phyloP scores from a whole-genome alignment of 1,284 basidiomycete genomes.

The Cystobasidiaceae sp. region DNA sequence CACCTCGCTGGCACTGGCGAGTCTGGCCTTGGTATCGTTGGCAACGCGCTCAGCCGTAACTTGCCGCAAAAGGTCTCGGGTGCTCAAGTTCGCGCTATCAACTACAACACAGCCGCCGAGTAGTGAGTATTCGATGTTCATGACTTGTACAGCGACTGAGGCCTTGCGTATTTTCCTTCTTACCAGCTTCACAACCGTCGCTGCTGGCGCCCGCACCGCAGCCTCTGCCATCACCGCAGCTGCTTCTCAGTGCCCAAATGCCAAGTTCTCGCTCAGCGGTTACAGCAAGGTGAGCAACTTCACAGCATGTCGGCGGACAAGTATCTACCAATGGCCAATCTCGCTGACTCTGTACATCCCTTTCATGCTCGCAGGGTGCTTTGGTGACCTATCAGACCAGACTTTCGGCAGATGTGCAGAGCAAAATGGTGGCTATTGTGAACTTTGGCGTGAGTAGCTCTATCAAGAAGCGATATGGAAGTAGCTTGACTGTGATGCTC shows the following conservation, averaged over 20 bases:
- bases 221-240: neutral
- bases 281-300: slow-evolving; percentile 10
- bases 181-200: slow-evolving; percentile 12
- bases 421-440: neutral
- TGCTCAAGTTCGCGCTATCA: slow-evolving; percentile 16
- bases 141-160: neutral
- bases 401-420: slow-evolving; percentile 3
- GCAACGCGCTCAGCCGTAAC: slow-evolving; percentile 4
- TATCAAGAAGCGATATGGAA: neutral
- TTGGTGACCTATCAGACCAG: slow-evolving; percentile 8
- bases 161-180: neutral
- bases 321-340: too few species aligned
- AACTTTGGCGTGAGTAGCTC: slow-evolving; percentile 15
- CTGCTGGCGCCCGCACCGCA: neutral
- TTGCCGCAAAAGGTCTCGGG: slow-evolving; percentile 4
- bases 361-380: too few species aligned
- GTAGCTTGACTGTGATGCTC: too few species aligned
- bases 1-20: slow-evolving; percentile 26
- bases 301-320: neutral
- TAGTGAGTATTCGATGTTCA: slow-evolving; percentile 1
- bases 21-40: slow-evolving; percentile 19
- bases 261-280: slow-evolving; percentile 13
- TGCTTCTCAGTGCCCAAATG: slow-evolving; percentile 12
- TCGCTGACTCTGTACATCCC: too few species aligned
- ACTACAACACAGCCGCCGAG: slow-evolving; percentile 21